phyloP scores from a whole-genome alignment of 2,329 filamentous ascomycete genomes.

The Coniochaeta ligniaria region DNA sequence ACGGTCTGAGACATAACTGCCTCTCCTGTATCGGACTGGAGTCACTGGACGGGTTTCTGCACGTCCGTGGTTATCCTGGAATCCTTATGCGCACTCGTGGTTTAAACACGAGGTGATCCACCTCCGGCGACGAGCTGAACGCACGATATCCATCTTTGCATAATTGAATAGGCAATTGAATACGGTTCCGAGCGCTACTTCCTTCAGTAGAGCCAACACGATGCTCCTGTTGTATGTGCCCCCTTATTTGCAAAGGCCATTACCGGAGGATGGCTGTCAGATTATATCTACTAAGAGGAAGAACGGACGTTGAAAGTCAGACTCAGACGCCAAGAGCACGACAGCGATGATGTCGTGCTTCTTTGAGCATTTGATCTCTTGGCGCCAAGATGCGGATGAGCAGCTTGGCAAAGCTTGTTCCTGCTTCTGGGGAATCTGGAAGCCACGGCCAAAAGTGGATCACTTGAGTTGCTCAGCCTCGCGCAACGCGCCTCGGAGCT shows the following conservation, averaged over 20 bases:
- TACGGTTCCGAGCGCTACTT: too few species aligned
- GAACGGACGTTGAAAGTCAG: neutral
- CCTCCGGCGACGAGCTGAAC: neutral
- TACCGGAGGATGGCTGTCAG: too few species aligned
- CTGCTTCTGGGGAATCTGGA: neutral
- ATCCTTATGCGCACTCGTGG: neutral
- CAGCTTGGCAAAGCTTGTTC: constrained; percentile 7
- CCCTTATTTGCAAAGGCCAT: too few species aligned
- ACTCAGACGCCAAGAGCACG: neutral
- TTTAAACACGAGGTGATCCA: neutral
- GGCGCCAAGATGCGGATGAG: neutral
- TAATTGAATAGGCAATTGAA: neutral
- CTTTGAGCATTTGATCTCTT: neutral
- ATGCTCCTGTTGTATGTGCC: too few species aligned
- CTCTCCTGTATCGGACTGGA: too few species aligned
- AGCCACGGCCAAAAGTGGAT: neutral
- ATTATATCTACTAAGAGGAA: neutral
- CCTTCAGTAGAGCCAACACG: too few species aligned
- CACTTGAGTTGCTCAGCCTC: neutral
- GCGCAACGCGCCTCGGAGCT: neutral
- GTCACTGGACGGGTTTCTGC: too few species aligned
- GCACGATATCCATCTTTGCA: neutral
- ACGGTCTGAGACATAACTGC: neutral
- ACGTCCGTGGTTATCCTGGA: too few species aligned
- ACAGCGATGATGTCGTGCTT: neutral